Evolutionary conservation across 2,329 filamentous ascomycete species (phyloP).

Genomic region (Diaporthe sp.): DNA sequence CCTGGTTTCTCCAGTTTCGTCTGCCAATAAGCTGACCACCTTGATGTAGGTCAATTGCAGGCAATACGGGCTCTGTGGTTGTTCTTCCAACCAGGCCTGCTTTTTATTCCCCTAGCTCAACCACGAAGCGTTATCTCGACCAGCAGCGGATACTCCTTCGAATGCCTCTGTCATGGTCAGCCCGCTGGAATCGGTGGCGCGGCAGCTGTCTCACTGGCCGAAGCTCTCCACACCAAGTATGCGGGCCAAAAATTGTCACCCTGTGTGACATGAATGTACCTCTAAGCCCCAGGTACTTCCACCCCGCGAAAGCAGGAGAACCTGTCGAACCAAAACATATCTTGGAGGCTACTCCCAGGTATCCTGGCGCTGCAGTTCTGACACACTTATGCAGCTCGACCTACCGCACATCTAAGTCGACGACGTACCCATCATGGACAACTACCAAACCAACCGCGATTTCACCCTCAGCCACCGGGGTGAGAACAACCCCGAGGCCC

Average conservation of each 20-base stretch:
- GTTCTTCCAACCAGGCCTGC: no score
- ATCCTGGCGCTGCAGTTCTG: neutral
- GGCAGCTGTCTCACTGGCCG: neutral
- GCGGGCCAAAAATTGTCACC: neutral
- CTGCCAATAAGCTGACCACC: no score
- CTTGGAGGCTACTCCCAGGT: neutral
- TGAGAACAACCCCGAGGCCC: neutral
- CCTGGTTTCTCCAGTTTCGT: no score
- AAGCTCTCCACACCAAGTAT: neutral
- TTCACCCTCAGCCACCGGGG: neutral
- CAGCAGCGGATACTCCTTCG: no score
- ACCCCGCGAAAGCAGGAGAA: neutral
- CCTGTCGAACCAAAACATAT: neutral
- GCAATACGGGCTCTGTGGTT: no score
- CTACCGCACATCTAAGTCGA: neutral
- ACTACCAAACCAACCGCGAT: neutral
- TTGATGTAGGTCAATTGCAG: no score
- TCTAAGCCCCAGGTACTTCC: neutral
- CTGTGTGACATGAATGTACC: neutral
- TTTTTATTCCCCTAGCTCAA: no score
- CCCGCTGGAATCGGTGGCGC: neutral
- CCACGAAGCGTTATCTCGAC: no score
- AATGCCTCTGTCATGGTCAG: no score
- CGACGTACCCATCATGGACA: neutral
- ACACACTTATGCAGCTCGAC: neutral